Conservation (phyloP, 441 rosid species). For the Melastoma candidum region DNA sequence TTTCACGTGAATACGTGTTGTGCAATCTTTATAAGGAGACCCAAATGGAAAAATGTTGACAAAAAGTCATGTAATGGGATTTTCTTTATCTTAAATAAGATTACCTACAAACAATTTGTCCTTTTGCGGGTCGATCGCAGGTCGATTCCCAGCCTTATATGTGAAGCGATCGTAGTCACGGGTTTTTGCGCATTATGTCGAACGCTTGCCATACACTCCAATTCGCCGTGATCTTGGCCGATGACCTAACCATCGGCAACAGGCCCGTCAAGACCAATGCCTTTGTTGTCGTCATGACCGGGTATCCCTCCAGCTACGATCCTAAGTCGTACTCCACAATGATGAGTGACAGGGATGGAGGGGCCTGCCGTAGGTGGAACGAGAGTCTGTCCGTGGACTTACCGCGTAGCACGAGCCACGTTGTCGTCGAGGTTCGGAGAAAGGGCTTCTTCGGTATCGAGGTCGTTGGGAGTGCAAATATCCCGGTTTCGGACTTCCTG, state of each 20-base stretch:
- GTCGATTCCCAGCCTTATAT: too few species aligned
- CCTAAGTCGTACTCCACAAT: constrained; percentile 7
- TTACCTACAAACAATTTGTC: too few species aligned
- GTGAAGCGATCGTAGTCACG: too few species aligned
- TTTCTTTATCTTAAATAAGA: too few species aligned
- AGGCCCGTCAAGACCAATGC: constrained; percentile 36
- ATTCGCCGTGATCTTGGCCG: constrained; percentile 45
- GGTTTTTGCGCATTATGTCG: too few species aligned
- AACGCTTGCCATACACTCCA: constrained; percentile 20
- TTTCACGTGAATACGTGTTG: too few species aligned
- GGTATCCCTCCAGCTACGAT: neutral
- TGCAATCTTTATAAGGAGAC: too few species aligned
- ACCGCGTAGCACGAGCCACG: constrained; percentile 18
- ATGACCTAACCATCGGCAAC: constrained; percentile 32
- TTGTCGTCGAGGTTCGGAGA: constrained; percentile 35
- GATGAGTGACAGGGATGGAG: constrained; percentile 16
- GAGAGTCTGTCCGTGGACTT: constrained; percentile 30
- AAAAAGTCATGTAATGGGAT: too few species aligned
- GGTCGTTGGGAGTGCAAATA: too few species aligned
- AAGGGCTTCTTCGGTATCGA: constrained; percentile 21
- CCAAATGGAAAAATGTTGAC: too few species aligned
- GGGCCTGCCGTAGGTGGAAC: constrained; percentile 51
- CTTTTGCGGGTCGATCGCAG: too few species aligned
- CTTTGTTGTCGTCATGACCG: constrained; percentile 23
- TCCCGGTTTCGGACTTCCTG: too few species aligned